These are phyloP conservation scores for Quercus lobata DNA, from an alignment of 331 rosid species.

Conservation along the genomic window DNA sequence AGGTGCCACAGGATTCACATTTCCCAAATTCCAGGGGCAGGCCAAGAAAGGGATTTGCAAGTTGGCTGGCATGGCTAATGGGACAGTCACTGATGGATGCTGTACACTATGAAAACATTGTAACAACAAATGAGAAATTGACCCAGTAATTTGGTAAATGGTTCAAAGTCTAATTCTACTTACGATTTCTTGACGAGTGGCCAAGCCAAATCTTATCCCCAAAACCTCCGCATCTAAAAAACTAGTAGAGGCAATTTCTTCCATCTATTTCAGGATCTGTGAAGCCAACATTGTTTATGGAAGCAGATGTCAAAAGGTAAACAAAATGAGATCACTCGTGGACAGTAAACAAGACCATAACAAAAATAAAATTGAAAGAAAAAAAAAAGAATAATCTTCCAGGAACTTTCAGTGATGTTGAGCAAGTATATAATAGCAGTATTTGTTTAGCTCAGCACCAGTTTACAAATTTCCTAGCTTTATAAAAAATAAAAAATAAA, in stretches of 20 bases:
- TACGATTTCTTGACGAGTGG: constrained; percentile 72
- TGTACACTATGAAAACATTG: constrained; percentile 50
- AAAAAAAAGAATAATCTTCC: too few relatives aligned
- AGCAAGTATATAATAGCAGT: too few relatives aligned
- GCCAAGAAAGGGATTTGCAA: constrained; percentile 89
- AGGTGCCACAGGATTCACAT: constrained; percentile 93
- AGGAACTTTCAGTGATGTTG: too few relatives aligned
- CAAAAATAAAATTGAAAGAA: too few relatives aligned
- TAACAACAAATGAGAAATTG: constrained; percentile 1
- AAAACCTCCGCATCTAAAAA: constrained; percentile 51
- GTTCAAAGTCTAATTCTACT: constrained; percentile 24
- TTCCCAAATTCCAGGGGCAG: constrained; percentile 84
- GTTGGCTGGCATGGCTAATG: constrained; percentile 83
- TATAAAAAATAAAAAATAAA: too few relatives aligned
- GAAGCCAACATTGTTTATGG: too few relatives aligned
- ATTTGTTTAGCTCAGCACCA: too few relatives aligned
- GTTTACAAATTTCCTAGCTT: too few relatives aligned
- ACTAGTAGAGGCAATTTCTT: constrained; percentile 41
- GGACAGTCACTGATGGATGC: constrained; percentile 75
- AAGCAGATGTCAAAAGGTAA: too few relatives aligned
- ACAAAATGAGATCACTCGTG: too few relatives aligned
- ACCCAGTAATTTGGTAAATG: constrained; percentile 2
- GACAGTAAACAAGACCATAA: too few relatives aligned
- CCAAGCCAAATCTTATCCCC: constrained; percentile 65
- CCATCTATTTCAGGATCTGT: constrained; percentile 29